Base-by-base conservation (phyloP, 106 monocot species). In the Dioscorea zingiberensis region DNA sequence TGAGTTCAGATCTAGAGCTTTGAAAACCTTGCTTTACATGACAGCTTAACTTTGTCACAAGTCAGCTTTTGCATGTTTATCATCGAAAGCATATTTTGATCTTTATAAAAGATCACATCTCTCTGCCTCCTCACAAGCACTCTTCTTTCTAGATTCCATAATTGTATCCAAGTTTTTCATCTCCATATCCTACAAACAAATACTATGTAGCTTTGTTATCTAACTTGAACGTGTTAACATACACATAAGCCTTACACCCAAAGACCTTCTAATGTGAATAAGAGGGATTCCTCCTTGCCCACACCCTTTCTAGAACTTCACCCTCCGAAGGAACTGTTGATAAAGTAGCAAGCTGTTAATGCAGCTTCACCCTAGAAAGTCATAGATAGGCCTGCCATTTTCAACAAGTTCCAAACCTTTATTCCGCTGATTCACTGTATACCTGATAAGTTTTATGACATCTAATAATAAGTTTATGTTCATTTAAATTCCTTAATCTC, bases 81-180 rank as follows among this genome's bases (percentile, higher is more conserved):
- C n/a, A n/a, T n/a, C n/a, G n/a, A n/a, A n/a, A n/a, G n/a, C n/a
- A n/a, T n/a, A n/a, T n/a, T n/a, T n/a, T n/a, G n/a, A n/a, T n/a
- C n/a, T n/a, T n/a, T n/a, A n/a, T n/a, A 28, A 25, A 61, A 61
- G 16, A 61, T 21, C 30, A 21, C n/a, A 38, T 61, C 61, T 38
- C 30, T 16, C n/a, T n/a, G n/a, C 6, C 30, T 61, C 19, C 17
- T n/a, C 2, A 38, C 1, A 6, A 61, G 3, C 38, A 44, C 45
- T 21, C 53, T 54, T 18, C 9, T 10, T 17, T 44, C 28, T 11
- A 29, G 62, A 44, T 62, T 44, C 21, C 18, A 62, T 60, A 2
- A n/a, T n/a, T n/a, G n/a, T n/a, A n/a, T n/a, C n/a, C n/a, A n/a
- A n/a, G n/a, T n/a, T n/a, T n/a, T n/a, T n/a, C n/a, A n/a, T n/a